A percentile compares a stretch with the other conserved stretches of the same genome.
phyloP scores from a whole-genome alignment of 2,329 filamentous ascomycete genomes.

The Alternaria rosae region DNA sequence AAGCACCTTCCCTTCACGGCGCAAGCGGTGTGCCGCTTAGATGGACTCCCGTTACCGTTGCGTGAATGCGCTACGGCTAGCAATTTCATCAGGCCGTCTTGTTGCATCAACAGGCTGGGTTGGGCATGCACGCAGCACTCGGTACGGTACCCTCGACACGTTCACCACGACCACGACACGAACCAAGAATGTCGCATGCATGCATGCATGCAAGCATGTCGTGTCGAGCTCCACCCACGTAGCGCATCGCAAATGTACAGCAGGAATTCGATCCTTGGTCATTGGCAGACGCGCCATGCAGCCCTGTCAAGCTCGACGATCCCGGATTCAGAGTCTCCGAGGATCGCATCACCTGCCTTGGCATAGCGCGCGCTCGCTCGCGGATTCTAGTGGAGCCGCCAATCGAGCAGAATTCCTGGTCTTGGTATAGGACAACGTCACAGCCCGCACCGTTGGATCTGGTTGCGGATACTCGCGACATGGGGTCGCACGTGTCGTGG shows the following conservation, averaged over 20 bases:
- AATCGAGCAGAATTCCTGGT: constrained; percentile 11
- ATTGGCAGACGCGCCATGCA: constrained; percentile 12
- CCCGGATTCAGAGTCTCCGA: constrained; percentile 23
- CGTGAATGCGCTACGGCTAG: constrained; percentile 19
- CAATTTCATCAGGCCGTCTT: constrained; percentile 13
- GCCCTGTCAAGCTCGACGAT: constrained; percentile 20
- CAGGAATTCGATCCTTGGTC: constrained; percentile 6
- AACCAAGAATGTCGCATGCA: not conserved
- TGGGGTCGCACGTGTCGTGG: not conserved
- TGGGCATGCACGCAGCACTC: constrained; percentile 28
- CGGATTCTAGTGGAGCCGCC: constrained; percentile 10
- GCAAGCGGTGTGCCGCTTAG: constrained; percentile 44
- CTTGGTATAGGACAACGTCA: constrained; percentile 7
- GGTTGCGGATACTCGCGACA: constrained; percentile 4
- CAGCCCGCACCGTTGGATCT: constrained; percentile 6
- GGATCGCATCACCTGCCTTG: constrained; percentile 24
- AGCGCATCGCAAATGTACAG: not conserved
- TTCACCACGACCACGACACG: constrained; percentile 9
- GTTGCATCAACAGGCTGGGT: constrained; percentile 24
- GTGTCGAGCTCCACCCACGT: constrained; percentile 2
- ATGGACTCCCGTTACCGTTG: constrained; percentile 43
- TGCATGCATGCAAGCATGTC: constrained; percentile 1
- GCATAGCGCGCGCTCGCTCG: constrained; percentile 10
- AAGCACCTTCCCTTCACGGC: constrained; percentile 33
- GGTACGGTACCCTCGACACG: constrained; percentile 7